phyloP scores from a whole-genome alignment of 495 filamentous ascomycete genomes.

The Penicillium paxilli region DNA sequence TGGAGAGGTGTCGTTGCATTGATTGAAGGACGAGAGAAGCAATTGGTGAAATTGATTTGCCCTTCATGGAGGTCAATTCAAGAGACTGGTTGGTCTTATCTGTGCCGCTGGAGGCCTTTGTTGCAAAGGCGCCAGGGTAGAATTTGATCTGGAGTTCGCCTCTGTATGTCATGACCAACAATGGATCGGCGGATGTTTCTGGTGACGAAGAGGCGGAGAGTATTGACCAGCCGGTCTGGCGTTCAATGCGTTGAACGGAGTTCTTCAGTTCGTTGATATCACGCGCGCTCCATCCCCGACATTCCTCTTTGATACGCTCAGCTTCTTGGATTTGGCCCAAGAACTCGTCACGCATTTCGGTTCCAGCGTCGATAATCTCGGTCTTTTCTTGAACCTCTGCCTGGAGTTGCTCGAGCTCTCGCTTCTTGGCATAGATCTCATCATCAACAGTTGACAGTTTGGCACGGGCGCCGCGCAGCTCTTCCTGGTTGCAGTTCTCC shows the following conservation, averaged over 20 bases:
- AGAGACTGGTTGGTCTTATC: conserved; percentile 26
- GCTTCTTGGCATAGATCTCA: conserved; percentile 67
- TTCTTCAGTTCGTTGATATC: conserved; percentile 77
- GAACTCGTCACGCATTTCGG: conserved; percentile 66
- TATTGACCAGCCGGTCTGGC: conserved; percentile 74
- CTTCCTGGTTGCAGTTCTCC: conserved; percentile 74
- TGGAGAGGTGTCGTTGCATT: conserved; percentile 32
- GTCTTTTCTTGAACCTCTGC: conserved; percentile 63
- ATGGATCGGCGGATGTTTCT: conserved; percentile 41
- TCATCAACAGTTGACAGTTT: conserved; percentile 63
- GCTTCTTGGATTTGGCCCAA: conserved; percentile 76
- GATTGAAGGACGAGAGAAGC: conserved; percentile 39
- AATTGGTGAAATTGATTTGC: conserved; percentile 31
- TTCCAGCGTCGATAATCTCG: conserved; percentile 54
- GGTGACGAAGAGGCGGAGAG: conserved; percentile 54
- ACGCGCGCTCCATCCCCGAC: conserved; percentile 79
- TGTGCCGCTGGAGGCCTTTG: conserved; percentile 12
- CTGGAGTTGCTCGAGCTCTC: conserved; percentile 63
- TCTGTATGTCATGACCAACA: conserved; percentile 76
- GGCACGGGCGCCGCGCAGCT: conserved; percentile 65
- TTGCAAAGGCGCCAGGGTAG: conserved; percentile 60
- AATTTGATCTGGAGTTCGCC: conserved; percentile 76
- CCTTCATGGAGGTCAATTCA: conserved; percentile 26
- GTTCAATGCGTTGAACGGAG: conserved; percentile 67
- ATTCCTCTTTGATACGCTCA: conserved; percentile 81